These are phyloP conservation scores for Pythium guiyangense DNA, from an alignment of 352 stramenopile species.

Conservation along the genomic window DNA sequence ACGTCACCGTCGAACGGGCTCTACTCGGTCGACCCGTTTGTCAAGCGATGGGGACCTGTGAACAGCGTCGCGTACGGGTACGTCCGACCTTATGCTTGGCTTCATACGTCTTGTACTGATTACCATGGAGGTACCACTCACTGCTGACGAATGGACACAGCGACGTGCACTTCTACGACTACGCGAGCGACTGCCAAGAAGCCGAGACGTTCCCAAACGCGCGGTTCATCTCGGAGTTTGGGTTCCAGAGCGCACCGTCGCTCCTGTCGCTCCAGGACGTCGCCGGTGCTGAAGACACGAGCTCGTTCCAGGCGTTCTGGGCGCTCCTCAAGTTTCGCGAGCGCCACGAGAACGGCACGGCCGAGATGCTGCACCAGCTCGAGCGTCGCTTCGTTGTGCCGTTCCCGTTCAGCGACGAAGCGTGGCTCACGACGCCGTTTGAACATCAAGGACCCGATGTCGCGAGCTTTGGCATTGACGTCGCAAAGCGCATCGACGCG, in stretches of 20 bases:
- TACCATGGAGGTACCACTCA: neutral
- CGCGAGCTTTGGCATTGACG: slow-evolving; percentile 29
- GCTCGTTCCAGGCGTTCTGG: slow-evolving; percentile 71
- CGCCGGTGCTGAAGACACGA: slow-evolving; percentile 42
- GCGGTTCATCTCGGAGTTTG: slow-evolving; percentile 86
- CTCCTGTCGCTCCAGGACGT: slow-evolving; percentile 41
- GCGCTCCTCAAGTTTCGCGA: slow-evolving; percentile 74
- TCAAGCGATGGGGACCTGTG: slow-evolving; percentile 75
- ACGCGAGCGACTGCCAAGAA: slow-evolving; percentile 73
- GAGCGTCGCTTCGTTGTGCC: slow-evolving; percentile 63
- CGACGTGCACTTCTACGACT: slow-evolving; percentile 87
- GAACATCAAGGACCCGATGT: too few relatives aligned
- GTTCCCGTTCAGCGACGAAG: slow-evolving; percentile 56
- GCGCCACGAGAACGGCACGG: slow-evolving; percentile 72
- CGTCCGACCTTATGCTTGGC: slow-evolving; percentile 4
- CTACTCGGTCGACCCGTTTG: slow-evolving; percentile 66
- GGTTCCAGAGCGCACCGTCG: slow-evolving; percentile 79
- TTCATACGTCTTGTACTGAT: neutral
- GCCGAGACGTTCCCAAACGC: slow-evolving; percentile 59
- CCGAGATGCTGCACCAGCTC: slow-evolving; percentile 70
- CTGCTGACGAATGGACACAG: slow-evolving; percentile 11
- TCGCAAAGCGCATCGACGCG: slow-evolving; percentile 41
- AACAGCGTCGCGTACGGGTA: slow-evolving; percentile 57
- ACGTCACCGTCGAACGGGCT: slow-evolving; percentile 85
- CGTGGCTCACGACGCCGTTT: slow-evolving; percentile 34